Base-by-base conservation (phyloP, 371 early-diverging fungal species). In the Lichtheimia corymbifera region DNA sequence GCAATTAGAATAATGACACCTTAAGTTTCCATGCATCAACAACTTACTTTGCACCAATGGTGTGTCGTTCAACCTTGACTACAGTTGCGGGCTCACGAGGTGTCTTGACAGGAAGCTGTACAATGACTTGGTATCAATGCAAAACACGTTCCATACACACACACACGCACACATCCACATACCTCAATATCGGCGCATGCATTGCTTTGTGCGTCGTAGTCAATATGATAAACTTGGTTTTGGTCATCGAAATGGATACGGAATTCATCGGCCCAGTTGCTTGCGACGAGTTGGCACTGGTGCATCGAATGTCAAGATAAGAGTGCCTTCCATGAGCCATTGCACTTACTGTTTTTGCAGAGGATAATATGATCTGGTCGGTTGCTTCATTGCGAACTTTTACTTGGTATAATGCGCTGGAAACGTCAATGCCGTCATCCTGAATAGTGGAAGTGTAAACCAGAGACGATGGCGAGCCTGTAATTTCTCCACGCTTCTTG, bases 401-500 rank as follows among this genome's bases (percentile, higher is more conserved):
- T 41, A 68, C 52, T 53, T 68, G 64, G 42, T 68, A 68, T 20
- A 68, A 42, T 40, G 44, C 25, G 24, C 54, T 44, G 7, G 44
- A 22, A 20, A 57, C 14, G 40, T 53, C 54, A 42, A 55, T 47
- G 18, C 27, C 15, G 4, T 51, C 18, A 24, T 50, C 25, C 30
- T 43, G 40, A 18, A 49, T 18, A 5, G 59, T 52, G 24, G 59
- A 15, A 15, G 51, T 50, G 25, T 58, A 68, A 17, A 40, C 43
- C 22, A 63, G 59, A 41, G 61, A 41, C 30, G 49, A 28, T 3
- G 58, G 59, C 13, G 63, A 24, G 11, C 60, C 64, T n/a, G 55
- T 45, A 44, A 68, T 68, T n/a, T 64, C 64, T 4, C 68, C 68
- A 13, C 68, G 64, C 43, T 64, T 64, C 43, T 59, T 41, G 53